Evolutionary conservation across 495 filamentous ascomycete genomes (phyloP).

Genomic region (Penicillium daleae): DNA sequence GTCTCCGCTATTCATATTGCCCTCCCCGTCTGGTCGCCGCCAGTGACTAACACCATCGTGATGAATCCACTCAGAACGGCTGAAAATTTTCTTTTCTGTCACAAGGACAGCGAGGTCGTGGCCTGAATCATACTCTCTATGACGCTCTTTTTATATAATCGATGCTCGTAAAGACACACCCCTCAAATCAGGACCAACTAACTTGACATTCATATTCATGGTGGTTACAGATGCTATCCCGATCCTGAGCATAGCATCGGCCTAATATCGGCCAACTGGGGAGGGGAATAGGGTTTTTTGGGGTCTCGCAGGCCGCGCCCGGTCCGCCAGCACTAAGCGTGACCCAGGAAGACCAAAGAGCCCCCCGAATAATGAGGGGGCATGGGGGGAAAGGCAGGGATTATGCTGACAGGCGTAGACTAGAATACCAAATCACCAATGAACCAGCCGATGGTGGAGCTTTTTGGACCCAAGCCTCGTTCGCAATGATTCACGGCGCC

Average conservation of each 20-base stretch:
- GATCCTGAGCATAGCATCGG: constrained; percentile 1
- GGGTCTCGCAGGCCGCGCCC: constrained; percentile 1
- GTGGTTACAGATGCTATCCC: not conserved
- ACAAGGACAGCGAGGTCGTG: not conserved
- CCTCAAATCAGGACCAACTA: not conserved
- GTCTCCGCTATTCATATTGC: not conserved
- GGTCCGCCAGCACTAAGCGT: constrained; percentile 8
- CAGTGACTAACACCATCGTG: not conserved
- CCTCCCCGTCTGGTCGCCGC: not conserved
- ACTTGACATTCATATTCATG: not conserved
- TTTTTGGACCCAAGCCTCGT: constrained; percentile 16
- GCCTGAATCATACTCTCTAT: not conserved
- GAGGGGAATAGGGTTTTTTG: constrained; percentile 5
- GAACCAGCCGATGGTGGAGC: constrained; percentile 13
- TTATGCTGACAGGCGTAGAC: constrained; percentile 9
- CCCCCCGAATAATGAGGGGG: not conserved
- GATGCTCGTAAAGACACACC: not conserved
- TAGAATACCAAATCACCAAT: constrained; percentile 2
- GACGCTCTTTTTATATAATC: not conserved
- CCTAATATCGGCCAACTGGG: constrained; percentile 14
- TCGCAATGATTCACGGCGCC: constrained; percentile 12
- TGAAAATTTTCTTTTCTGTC: not conserved
- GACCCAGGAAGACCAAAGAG: not conserved
- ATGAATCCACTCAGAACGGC: not conserved
- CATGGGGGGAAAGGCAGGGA: not conserved